Evolutionary conservation across 768 basidiomycete species (phyloP), one percentile per base, ranked within the genome.

Genomic region (Mycena albidolilacea): DNA sequence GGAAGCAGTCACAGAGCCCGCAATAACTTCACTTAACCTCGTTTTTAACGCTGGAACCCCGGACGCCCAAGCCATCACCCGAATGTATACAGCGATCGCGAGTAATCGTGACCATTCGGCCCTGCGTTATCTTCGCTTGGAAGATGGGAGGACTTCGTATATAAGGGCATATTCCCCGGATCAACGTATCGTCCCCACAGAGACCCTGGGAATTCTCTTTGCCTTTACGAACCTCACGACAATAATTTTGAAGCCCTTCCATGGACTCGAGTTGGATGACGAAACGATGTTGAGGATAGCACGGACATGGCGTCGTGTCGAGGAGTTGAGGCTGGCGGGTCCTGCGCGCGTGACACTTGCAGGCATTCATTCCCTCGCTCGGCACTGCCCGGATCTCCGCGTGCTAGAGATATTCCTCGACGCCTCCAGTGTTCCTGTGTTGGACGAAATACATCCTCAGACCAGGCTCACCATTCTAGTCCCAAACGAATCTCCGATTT

Each of bases 191-290:
- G 60, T 62, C 41, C 41, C 7, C 41, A 21, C n/a, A 11, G 23
- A 30, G 14, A 55, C 54, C 21, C 10, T 62, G 43, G 9, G 1
- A 15, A 44, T 43, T 41, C 60, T 44, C 41, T 44, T 62, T 11
- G 7, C 60, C 19, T 62, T 62, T 15, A 44, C n/a, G 19, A 62
- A 62, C 41, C 41, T 62, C 60, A 44, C 43, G 21, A 62, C 41
- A 11, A 44, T 62, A 7, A 62, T 44, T 23, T 23, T 62, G 41
- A 62, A 62, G 60, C 60, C 60, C 1, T 43, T 43, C 41, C 41
- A 62, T 23, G 60, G 60, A 6, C 12, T 62, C 41, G 60, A 62
- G 19, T 11, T 62, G 41, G 60, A 62, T 23, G 60, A 62, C 60
- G 41, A n/a, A 7, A 21, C 23, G 60, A 23, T 62, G n/a, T n/a